Base-by-base conservation (phyloP, 306 rosid species). In the Dalbergia cochinchinensis region DNA sequence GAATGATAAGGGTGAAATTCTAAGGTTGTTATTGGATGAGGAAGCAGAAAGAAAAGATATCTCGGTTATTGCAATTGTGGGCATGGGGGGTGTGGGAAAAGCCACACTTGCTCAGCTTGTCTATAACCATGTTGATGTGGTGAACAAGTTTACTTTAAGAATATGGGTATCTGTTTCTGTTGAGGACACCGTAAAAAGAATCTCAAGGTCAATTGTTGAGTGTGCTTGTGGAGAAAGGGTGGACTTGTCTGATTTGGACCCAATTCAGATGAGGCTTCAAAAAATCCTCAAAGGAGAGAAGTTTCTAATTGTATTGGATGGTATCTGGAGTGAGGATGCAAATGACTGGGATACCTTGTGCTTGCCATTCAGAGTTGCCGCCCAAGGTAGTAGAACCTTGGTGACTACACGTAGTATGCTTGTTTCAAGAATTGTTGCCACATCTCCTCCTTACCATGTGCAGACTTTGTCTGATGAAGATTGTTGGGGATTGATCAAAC, bases 241-340 rank as follows among this genome's bases (percentile, higher is more conserved):
- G 68, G 15, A 73, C 4, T 41, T 73, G 39, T 58, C 42, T 4
- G 68, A 58, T 41, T 34, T 72, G 31, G 64, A 72, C 15, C 55
- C 68, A 12, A 41, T 59, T 19, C 78, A 73, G 13, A 58, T 59
- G 4, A 58, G 19, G 5, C 57, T 73, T 6, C 9, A 13, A 58
- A 15, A 73, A 41, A 11, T 57, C 1, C 51, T 73, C 1, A 31
- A 26, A 6, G 39, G 60, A 19, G 54, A 18, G 51, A 80, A 13
- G 61, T 66, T 80, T 16, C 45, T 69, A 16, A 64, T 78, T 26
- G 82, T 73, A 10, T 42, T 80, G 11, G 84, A 80, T 18, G 41
- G 8, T 5, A 7, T 73, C 9, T 80, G 74, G 78, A 13, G 64
- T 64, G 83, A 72, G 44, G 54, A 72, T 64, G 66, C 51, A 12